These are phyloP conservation scores for Fusarium sp. DNA, from an alignment of 2,329 filamentous ascomycete genomes.

Conservation along the genomic window DNA sequence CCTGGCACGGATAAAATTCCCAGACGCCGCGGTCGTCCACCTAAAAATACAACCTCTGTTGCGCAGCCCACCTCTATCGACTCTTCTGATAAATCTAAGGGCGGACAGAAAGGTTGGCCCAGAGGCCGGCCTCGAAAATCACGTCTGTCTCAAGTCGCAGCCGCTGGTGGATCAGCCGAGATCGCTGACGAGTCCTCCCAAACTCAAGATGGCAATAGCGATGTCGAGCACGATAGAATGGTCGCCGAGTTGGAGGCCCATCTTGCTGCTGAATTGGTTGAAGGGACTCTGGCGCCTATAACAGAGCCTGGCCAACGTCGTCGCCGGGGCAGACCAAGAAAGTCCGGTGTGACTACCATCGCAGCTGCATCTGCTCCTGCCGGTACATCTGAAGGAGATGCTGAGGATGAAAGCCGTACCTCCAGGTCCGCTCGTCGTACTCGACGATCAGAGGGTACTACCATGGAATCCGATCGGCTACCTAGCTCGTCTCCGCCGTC, in stretches of 20 bases:
- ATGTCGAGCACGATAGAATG: constrained; percentile 31
- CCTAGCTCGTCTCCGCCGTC: constrained; percentile 6
- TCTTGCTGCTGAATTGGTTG: constrained; percentile 27
- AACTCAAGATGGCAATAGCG: constrained; percentile 10
- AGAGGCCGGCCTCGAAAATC: constrained; percentile 48
- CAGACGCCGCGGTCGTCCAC: constrained; percentile 49
- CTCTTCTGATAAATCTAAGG: constrained; percentile 36
- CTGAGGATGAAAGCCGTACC: constrained; percentile 3
- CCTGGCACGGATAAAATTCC: constrained; percentile 12
- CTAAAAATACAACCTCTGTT: constrained; percentile 41
- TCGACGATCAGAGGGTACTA: constrained; percentile 33
- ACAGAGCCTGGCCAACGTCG: constrained; percentile 10
- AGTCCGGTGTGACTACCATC: constrained; percentile 44
- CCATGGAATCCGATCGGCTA: constrained; percentile 2
- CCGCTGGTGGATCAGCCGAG: constrained; percentile 4
- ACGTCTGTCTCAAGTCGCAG: constrained; percentile 24
- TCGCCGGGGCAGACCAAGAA: constrained; percentile 45
- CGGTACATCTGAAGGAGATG: constrained; percentile 1
- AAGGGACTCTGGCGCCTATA: constrained; percentile 1
- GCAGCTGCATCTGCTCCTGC: constrained; percentile 23
- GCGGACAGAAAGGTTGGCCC: constrained; percentile 38
- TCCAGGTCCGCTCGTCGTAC: constrained; percentile 42
- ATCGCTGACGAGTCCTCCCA: background rate
- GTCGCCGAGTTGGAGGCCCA: constrained; percentile 35
- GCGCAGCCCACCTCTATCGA: constrained; percentile 3